These are phyloP conservation scores for Ruellia speciosa DNA, from an alignment of 305 asterid species.

Conservation along the genomic window DNA sequence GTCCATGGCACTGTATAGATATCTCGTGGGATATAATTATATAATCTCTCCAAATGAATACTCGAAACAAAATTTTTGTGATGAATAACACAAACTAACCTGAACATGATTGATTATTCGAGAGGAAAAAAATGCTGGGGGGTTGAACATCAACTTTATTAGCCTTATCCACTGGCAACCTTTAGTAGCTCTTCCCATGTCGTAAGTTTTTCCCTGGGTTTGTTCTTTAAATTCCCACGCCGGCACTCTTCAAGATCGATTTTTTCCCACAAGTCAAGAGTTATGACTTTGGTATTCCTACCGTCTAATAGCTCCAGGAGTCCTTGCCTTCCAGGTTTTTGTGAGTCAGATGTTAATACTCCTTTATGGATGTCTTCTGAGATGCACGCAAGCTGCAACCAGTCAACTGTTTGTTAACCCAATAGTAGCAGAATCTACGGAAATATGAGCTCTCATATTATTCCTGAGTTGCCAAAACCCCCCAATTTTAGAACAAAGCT, in stretches of 20 bases:
- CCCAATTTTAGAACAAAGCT: too few relatives aligned
- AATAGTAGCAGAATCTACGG: background rate
- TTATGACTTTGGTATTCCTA: conserved; percentile 42
- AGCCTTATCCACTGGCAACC: conserved; percentile 37
- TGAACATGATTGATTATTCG: too few relatives aligned
- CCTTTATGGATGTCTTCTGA: conserved; percentile 52
- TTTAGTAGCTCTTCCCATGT: conserved; percentile 63
- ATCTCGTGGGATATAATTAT: too few relatives aligned
- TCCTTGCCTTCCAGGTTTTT: conserved; percentile 65
- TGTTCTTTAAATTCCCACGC: conserved; percentile 45
- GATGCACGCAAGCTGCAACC: conserved; percentile 56
- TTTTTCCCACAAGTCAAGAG: conserved; percentile 58
- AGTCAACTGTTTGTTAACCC: conserved; percentile 2
- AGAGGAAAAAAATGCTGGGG: too few relatives aligned
- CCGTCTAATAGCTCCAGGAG: conserved; percentile 46
- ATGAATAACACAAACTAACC: too few relatives aligned
- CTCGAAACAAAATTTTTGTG: too few relatives aligned
- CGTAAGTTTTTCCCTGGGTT: conserved; percentile 66
- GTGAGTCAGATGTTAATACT: conserved; percentile 28
- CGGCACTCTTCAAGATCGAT: conserved; percentile 62
- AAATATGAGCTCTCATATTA: too few relatives aligned
- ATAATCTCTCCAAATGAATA: too few relatives aligned
- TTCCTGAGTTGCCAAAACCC: too few relatives aligned
- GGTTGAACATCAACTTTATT: too few relatives aligned
- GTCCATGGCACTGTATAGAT: too few relatives aligned